phyloP scores from a whole-genome alignment of 257 asterid genomes.

The Lavandula angustifolia region DNA sequence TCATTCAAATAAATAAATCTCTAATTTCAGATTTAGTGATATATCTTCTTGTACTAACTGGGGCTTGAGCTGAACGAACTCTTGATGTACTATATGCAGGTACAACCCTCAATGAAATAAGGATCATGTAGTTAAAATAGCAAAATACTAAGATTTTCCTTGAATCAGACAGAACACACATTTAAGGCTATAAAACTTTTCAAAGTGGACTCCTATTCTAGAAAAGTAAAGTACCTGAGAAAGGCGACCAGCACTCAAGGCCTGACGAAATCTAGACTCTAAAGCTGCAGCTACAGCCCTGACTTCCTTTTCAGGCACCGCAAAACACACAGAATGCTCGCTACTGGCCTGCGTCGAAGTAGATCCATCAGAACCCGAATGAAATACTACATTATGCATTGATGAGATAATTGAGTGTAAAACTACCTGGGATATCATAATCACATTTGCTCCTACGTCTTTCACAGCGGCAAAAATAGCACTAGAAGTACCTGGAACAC shows the following conservation, averaged over 20 bases:
- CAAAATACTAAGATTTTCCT: background rate
- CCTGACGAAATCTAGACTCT: conserved; percentile 84
- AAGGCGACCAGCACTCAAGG: conserved; percentile 94
- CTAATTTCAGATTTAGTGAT: background rate
- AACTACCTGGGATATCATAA: conserved; percentile 95
- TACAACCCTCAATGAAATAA: background rate
- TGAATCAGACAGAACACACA: conserved; percentile 19
- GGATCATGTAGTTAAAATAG: background rate
- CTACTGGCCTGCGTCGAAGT: conserved; percentile 80
- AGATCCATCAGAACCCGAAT: conserved; percentile 29
- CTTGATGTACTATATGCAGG: background rate
- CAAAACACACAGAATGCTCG: conserved; percentile 99
- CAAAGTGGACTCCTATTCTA: conserved; percentile 5
- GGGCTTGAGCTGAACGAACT: background rate
- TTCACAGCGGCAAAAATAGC: conserved; percentile 89
- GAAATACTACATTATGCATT: conserved; percentile 13
- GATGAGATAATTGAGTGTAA: conserved; percentile 5
- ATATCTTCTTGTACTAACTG: background rate
- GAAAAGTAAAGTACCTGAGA: conserved; percentile 68
- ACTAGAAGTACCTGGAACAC: conserved; percentile 97
- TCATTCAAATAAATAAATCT: background rate
- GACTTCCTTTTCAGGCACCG: conserved; percentile 95
- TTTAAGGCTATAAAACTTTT: background rate
- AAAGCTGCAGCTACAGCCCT: conserved; percentile 85
- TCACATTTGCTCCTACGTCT: conserved; percentile 96